Conservation (phyloP, 306 rosid genomes). For the Lathyrus tuberosus region DNA sequence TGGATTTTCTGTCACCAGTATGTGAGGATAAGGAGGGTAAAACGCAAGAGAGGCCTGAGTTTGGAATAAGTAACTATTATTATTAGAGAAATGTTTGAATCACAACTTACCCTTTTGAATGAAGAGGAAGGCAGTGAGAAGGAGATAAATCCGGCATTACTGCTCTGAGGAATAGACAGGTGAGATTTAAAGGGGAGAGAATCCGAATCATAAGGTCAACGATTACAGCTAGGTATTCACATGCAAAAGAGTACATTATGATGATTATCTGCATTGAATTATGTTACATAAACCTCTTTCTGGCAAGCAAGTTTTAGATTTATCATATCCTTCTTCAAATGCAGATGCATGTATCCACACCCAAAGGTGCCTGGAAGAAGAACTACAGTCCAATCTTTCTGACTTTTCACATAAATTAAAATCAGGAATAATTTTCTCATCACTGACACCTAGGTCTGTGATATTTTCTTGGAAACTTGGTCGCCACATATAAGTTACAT, state of each 20-base stretch:
- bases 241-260: no score
- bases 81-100: no score
- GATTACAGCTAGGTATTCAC: no score
- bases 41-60: no score
- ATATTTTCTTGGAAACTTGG: slow-evolving; percentile 46
- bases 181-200: no score
- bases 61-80: no score
- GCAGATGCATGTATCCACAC: slow-evolving; percentile 89
- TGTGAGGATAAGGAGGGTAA: no score
- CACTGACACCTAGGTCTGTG: slow-evolving; percentile 31
- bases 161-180: no score
- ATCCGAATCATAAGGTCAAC: no score
- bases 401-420: slow-evolving; percentile 26
- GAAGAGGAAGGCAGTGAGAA: background rate
- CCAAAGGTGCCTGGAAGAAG: slow-evolving; percentile 69
- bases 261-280: no score
- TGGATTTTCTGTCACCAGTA: no score
- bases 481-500: slow-evolving; percentile 78
- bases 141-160: background rate
- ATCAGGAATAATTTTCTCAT: slow-evolving; percentile 27
- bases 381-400: slow-evolving; percentile 30
- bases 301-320: slow-evolving; percentile 71
- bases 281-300: slow-evolving; percentile 68
- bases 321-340: slow-evolving; percentile 64
- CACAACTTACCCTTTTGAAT: no score